Evolutionary conservation across 495 filamentous ascomycete genomes (phyloP), one percentile per base, ranked within the genome.

Genomic region (Clohesyomyces aquaticus): DNA sequence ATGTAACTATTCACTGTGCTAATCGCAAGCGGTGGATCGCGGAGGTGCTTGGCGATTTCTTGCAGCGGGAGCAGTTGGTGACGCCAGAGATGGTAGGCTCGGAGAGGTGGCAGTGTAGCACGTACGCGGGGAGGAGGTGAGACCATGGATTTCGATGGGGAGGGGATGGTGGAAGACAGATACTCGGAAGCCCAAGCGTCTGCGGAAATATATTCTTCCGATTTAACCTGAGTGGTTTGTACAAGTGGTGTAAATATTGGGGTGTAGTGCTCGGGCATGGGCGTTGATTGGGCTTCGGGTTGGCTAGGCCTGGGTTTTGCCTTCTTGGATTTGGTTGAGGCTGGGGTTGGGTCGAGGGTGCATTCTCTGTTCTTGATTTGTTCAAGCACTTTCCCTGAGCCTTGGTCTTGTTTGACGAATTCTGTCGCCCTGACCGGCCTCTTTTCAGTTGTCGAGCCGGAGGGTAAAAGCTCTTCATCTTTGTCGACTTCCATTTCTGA

Each of bases 101-200:
- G 80, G 14, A 89, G 78, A n/a, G 76, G 66, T 1, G 78, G 26
- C 0, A 83, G 75, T 78, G 35, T 98, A 91, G 93, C 67, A 83
- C 75, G 92, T 88, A 77, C 78, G 96, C 21, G 91, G 94, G 77
- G 81, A 88, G 60, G 88, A 89, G 74, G 76, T 81, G 35, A 88
- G 83, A 75, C 76, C 79, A 18, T 79, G 86, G 53, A 85, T 84
- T 71, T 80, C 2, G 50, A 51, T 3, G 50, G 41, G 4, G 56
- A 46, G 16, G 63, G 63, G 21, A 66, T 61, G 14, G 63, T 55
- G 59, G 58, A 6, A 59, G 38, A 6, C 74, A 55, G 61, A 57
- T 65, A 48, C 42, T 41, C 35, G 46, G 67, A 41, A 49, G 62
- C 45, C 59, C 58, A 62, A 29, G 38, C 19, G 52, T 61, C 10